Evolutionary conservation across 768 basidiomycete species (phyloP), one percentile per base, ranked within the genome.

Genomic region (Hysterangium stoloniferum): DNA sequence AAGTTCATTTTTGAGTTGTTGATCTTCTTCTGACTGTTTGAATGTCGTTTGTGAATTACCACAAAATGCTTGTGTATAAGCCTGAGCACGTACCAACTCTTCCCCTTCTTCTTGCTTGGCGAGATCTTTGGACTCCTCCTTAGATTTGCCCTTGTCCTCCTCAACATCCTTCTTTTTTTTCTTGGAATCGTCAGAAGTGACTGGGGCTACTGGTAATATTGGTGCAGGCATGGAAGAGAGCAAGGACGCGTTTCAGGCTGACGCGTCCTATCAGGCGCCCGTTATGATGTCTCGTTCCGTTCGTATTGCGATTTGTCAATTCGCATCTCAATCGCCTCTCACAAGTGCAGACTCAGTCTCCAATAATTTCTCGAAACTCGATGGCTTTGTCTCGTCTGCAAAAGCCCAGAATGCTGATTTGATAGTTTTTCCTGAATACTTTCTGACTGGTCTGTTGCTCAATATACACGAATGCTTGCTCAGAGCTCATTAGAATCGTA

Each of bases 21-120:
- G 72, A 67, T 99, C 96, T 69, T 98, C 96, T 63, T 99, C 96
- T 24, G 88, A 92, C 93, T 94, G 52, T 2, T 6, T 6, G 51
- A 42, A 7, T 35, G 6, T 42, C 20, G 20, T 15, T 20, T 24
- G 32, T 29, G 37, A 29, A 32, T 32, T 15, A 6, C 27, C 17
- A 31, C 12, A 20, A 33, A 32, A 32, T 15, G 15, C 12, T 24
- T 27, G 2, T 22, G 33, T 38, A 20, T 25, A 52, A 22, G 45
- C 41, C 12, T 34, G 17, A n/a, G 28, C 36, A 76, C 87, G 62
- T 61, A 94, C 92, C 66, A 96, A 64, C 58, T 94, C 81, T 56
- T 79, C 74, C 32, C 68, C 81, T 58, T 88, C 83, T 25, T 64
- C 64, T 9, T 56, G 59, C 42, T 67, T 64, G 60, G 66, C 66